These are phyloP conservation scores for Anthoceros angustus DNA, from an alignment of 225 moss, liverwort and hornwort species.

Conservation along the genomic window DNA sequence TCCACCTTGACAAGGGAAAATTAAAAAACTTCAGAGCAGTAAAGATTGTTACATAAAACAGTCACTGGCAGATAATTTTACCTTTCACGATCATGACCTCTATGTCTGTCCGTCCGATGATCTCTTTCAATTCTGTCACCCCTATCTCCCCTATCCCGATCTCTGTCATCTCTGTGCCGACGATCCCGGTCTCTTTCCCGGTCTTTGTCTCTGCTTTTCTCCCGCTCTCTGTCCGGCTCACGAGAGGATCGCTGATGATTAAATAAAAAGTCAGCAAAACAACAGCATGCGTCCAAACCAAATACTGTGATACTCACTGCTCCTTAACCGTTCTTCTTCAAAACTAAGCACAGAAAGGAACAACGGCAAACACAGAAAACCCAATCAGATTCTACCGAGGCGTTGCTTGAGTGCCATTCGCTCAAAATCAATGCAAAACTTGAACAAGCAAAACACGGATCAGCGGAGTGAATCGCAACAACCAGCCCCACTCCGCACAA, in stretches of 20 bases:
- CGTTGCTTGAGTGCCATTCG: background rate
- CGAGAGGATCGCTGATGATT: constrained; percentile 4
- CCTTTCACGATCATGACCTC: constrained; percentile 38
- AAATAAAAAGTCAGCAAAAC: constrained; percentile 1
- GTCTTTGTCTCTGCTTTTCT: constrained; percentile 10
- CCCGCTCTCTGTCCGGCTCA: constrained; percentile 27
- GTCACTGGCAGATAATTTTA: background rate
- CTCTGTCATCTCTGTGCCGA: constrained; percentile 30
- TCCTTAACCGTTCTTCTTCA: constrained; percentile 6
- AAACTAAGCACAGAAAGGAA: constrained; percentile 1
- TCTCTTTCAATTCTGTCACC: constrained; percentile 13
- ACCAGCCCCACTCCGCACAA: too few species aligned
- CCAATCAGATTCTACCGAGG: background rate
- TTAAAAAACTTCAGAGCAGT: background rate
- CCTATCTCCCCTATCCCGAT: constrained; percentile 25
- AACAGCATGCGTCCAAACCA: background rate
- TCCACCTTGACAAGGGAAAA: background rate
- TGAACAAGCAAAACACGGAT: too few species aligned
- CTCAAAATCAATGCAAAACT: too few species aligned
- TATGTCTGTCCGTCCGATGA: constrained; percentile 23
- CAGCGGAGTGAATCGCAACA: too few species aligned
- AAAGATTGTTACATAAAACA: background rate
- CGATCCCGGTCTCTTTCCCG: constrained; percentile 32
- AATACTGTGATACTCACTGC: constrained; percentile 5
- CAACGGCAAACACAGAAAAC: background rate